Base-by-base conservation (phyloP, 225 moss, liverwort and hornwort species). In the Antitrichia curtipendula region DNA sequence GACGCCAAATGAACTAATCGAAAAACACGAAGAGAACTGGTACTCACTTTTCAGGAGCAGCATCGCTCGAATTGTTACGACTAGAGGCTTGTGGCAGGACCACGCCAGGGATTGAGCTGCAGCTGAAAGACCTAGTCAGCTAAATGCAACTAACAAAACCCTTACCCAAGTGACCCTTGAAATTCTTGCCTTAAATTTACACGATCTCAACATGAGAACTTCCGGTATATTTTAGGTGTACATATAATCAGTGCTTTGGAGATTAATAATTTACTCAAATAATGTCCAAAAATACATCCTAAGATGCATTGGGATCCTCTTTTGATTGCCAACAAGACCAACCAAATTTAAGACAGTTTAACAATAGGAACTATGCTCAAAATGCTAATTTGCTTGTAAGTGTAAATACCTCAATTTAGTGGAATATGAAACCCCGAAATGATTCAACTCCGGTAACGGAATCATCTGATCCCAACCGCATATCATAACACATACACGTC, bases 11-110 rank as follows among this genome's bases (percentile, higher is more conserved):
- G 17, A 69, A 72, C 28, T 73, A 38, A 32, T 84, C 73, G 56
- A 45, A 80, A 81, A 73, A 59, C 68, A 82, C 61, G 31, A 81
- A 62, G 54, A 80, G 57, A 75, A 57, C 41, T 70, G 76, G 28
- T 81, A 85, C 89, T 76, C 59, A 91, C 91, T 89, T 88, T 75
- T 87, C 90, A 83, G 89, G 75, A 78, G 86, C 88, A 75, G 86
- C 73, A 81, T 85, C 92, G 70, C 66, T 82, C 36, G 81, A 77
- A 59, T 86, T 87, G 62, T 86, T 89, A 52, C 54, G 81, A 74
- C 76, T 70, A 56, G 74, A 86, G 36, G 86, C 88, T 82, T 82
- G 87, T 78, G 88, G 84, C 73, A 81, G 41, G 57, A 75, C 64
- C 36, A 73, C n/a, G 68, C 59, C 57, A 83, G 52, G 9, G 38